Conservation (phyloP, 805 yeast species). For the Zygotorulaspora chibaensis region DNA sequence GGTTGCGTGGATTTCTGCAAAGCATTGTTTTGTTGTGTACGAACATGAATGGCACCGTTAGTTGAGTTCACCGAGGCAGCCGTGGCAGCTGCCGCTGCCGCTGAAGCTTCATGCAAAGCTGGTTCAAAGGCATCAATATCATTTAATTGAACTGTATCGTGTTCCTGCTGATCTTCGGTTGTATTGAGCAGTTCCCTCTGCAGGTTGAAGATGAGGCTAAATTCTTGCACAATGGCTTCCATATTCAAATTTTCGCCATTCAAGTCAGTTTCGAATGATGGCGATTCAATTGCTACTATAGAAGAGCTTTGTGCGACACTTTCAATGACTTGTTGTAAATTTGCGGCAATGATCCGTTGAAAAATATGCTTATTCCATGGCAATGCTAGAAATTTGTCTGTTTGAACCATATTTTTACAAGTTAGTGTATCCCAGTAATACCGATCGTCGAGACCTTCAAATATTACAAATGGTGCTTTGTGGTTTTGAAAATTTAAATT, state of each 20-base stretch:
- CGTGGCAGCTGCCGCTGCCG: not conserved
- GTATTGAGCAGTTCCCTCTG: conserved; percentile 8
- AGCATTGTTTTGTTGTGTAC: conserved; percentile 1
- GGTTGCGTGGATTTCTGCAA: conserved; percentile 2
- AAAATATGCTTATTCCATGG: conserved; percentile 25
- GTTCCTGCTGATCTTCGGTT: conserved; percentile 2
- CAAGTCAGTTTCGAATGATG: conserved; percentile 12
- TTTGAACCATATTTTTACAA: conserved; percentile 11
- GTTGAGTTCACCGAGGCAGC: conserved; percentile 1
- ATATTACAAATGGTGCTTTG: conserved; percentile 16
- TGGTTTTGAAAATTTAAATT: not conserved
- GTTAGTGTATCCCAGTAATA: conserved; percentile 21
- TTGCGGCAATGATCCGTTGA: conserved; percentile 10
- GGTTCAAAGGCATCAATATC: conserved; percentile 12
- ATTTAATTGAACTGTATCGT: conserved; percentile 6
- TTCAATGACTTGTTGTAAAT: conserved; percentile 8
- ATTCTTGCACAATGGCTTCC: conserved; percentile 3
- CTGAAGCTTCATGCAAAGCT: conserved; percentile 7
- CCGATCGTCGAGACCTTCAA: conserved; percentile 22
- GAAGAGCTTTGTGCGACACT: conserved; percentile 13
- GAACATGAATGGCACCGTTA: not conserved
- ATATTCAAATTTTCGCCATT: conserved; percentile 9
- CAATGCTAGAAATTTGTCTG: conserved; percentile 17
- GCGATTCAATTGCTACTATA: conserved; percentile 7
- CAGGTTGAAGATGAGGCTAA: conserved; percentile 6